These are phyloP conservation scores for Apophysomyces ossiformis DNA, from an alignment of 371 early-diverging fungal species.

Conservation along the genomic window DNA sequence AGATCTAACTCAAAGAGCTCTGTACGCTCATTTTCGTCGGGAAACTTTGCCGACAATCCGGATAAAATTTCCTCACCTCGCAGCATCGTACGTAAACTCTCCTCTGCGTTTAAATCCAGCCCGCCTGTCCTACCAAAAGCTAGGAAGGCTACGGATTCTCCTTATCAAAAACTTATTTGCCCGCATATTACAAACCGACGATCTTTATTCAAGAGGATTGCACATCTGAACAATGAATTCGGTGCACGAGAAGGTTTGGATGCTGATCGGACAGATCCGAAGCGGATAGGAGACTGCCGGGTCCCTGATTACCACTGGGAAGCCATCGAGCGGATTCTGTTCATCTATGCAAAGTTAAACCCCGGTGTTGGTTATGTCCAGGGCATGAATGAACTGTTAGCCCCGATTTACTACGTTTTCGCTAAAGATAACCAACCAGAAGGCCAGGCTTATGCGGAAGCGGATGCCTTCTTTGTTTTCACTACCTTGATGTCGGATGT, in stretches of 20 bases:
- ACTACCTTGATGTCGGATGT: constrained; percentile 74
- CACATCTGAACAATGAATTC: constrained; percentile 66
- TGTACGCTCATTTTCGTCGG: constrained; percentile 44
- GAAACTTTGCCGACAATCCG: constrained; percentile 22
- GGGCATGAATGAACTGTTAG: constrained; percentile 90
- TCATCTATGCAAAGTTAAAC: constrained; percentile 84
- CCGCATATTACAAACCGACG: constrained; percentile 64
- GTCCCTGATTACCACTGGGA: constrained; percentile 82
- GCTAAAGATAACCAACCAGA: constrained; percentile 62
- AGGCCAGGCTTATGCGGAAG: constrained; percentile 79
- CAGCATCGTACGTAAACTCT: constrained; percentile 51
- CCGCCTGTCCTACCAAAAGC: constrained; percentile 18
- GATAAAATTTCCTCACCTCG: constrained; percentile 42
- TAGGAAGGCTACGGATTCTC: constrained; percentile 4
- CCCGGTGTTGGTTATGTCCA: constrained; percentile 90
- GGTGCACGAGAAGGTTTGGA: constrained; percentile 48
- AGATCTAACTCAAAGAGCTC: constrained; percentile 53
- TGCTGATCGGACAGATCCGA: constrained; percentile 12
- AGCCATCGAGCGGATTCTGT: constrained; percentile 81
- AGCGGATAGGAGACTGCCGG: constrained; percentile 23
- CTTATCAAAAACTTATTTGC: constrained; percentile 48
- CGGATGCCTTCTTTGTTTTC: constrained; percentile 86
- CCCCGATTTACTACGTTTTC: constrained; percentile 84
- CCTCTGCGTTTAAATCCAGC: constrained; percentile 38
- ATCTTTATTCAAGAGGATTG: constrained; percentile 68